These are phyloP conservation scores for Lepidium campestre DNA, from an alignment of 441 rosid species.

Conservation along the genomic window DNA sequence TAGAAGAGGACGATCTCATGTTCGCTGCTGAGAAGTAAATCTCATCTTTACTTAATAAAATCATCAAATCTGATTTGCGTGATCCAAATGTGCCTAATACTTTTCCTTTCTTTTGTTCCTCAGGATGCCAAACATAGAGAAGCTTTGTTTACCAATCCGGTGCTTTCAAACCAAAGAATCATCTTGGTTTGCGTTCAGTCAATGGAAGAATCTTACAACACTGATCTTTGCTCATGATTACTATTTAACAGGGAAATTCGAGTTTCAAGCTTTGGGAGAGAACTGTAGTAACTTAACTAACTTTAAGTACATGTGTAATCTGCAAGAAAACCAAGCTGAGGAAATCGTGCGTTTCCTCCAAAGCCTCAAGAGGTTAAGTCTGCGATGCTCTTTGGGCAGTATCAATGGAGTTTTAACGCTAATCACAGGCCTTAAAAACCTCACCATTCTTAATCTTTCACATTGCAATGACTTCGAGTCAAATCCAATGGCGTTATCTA, in stretches of 20 bases:
- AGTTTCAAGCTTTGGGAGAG: background rate
- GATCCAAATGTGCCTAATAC: background rate
- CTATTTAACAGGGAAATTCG: background rate
- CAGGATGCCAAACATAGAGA: conserved; percentile 15
- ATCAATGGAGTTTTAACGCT: background rate
- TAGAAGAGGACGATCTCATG: background rate
- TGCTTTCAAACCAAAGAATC: background rate
- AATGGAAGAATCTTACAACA: conserved; percentile 4
- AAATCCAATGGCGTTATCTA: background rate
- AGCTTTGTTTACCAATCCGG: conserved; percentile 6
- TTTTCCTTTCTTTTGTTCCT: background rate
- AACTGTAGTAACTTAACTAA: background rate
- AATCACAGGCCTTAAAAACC: background rate
- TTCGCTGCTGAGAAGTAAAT: conserved; percentile 11
- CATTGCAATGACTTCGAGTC: background rate
- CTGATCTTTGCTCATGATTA: background rate
- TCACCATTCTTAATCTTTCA: conserved; percentile 10
- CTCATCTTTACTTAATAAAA: background rate
- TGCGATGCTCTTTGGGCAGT: background rate
- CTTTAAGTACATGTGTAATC: background rate
- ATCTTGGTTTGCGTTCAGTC: background rate
- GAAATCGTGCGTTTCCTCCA: background rate
- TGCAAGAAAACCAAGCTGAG: background rate
- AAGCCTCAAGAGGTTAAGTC: conserved; percentile 7
- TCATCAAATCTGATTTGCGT: background rate